Evolutionary conservation across 306 rosid species (phyloP), one percentile per base, ranked within the genome.

Genomic region (Casuarina cunninghamiana): DNA sequence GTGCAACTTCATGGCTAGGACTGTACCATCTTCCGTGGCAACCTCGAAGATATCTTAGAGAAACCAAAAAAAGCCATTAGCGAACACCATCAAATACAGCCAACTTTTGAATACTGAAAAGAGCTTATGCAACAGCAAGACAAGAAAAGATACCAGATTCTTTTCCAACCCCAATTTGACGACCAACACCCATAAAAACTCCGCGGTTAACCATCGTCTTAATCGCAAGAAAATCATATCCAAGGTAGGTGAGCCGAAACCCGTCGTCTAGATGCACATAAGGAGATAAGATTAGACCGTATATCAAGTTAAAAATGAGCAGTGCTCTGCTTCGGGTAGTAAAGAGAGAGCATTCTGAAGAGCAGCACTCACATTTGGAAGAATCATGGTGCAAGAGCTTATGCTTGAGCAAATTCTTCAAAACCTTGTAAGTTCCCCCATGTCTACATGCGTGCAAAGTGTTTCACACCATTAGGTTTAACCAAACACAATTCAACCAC

Each of bases 151-250:
- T 88, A 92, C 98, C 97, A 60, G 98, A 94, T 81, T 94, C 98
- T 85, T 94, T 94, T 71, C 97, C 98, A 46, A 94, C 98, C 0
- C 98, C 98, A 73, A 94, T 93, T 78, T 94, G 97, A 45, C 98
- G 95, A 57, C 98, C 98, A 87, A 94, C 97, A 3, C 88, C 71
- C 45, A 78, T 83, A 83, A 94, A 89, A 21, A 92, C 98, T 76
- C 97, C 95, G 58, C 92, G 92, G 78, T 92, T 92, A 43, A 94
- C 97, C 93, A 94, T 38, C 3, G 98, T 86, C 83, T 92, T 94
- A 60, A 94, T 94, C 66, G 98, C 97, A 70, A 94, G 98, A 89
- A 89, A 94, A 89, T 94, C 98, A 75, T 94, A 94, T 44, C 98
- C 97, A 66, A 94, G 97, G 76, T 94, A 94, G 21, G 98, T 92